A percentile compares a stretch with the other conserved stretches of the same genome.
Evolutionary conservation across 768 basidiomycete species (phyloP).

Genomic region (Mycena vitilis): DNA sequence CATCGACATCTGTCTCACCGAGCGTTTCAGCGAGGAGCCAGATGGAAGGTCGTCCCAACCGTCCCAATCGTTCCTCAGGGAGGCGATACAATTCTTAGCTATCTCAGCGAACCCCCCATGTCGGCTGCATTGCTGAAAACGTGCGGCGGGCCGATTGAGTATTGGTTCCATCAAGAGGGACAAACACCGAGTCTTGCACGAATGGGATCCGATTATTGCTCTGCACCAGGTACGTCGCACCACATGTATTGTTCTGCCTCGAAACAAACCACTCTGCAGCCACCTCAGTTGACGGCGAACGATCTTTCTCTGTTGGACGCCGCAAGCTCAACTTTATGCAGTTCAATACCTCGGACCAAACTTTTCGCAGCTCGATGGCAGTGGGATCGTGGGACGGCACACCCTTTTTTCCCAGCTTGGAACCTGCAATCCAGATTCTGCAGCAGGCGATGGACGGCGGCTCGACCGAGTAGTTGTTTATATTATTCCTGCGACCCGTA

Average conservation of each 20-base stretch:
- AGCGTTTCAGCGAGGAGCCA: neutral
- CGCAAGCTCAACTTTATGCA: constrained; percentile 27
- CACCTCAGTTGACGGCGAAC: constrained; percentile 37
- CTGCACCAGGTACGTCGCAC: constrained; percentile 1
- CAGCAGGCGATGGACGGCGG: neutral
- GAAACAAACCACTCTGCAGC: neutral
- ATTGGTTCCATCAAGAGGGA: neutral
- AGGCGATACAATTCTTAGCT: neutral
- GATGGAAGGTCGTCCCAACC: neutral
- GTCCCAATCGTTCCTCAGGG: no score
- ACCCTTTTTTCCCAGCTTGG: constrained; percentile 22
- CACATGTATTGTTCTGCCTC: neutral
- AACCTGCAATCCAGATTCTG: neutral
- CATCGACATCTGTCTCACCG: no score
- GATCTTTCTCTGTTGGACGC: constrained; percentile 39
- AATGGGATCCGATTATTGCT: constrained; percentile 15
- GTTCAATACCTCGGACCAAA: constrained; percentile 39
- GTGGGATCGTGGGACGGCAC: neutral
- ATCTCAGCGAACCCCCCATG: neutral
- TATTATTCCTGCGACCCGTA: no score
- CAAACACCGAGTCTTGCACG: neutral
- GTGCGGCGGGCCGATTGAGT: neutral
- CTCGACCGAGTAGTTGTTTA: no score
- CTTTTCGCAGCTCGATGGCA: constrained; percentile 29
- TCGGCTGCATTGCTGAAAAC: neutral